Evolutionary conservation across 305 asterid species (phyloP), one percentile per base, ranked within the genome.

Genomic region (Fraxinus paxiana): DNA sequence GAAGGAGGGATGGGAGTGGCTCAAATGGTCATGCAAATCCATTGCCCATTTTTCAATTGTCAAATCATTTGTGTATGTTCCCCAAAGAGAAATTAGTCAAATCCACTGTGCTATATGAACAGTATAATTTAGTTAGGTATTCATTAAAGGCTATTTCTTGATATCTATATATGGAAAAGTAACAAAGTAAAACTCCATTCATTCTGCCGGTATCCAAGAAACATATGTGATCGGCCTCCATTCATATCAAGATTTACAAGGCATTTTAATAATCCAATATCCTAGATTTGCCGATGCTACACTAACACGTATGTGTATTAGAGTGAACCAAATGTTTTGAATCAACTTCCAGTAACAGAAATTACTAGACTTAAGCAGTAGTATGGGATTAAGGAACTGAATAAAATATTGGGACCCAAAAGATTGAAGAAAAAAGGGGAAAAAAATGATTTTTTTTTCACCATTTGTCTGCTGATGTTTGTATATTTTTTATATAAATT

Each of bases 61-160:
- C 89, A 78, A 82, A 87, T 87, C 90, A 81, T 35, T 84, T 82
- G 77, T 82, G 63, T 56, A 85, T 92, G 90, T 89, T 86, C 91
- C 93, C 92, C 82, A 76, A 88, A 75, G 81, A 80, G 88, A 79
- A 89, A 84, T 86, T 79, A 78, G 84, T 81, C 86, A 86, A 76
- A 81, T 80, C 85, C 86, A 75, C 83, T 85, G 88, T 90, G 86
- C 84, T 76, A 79, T 70, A 33, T 79, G 81, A 63, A 80, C 77
- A 83, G 81, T 87, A 46, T 75, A 43, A 77, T 85, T 37, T 84
- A 3, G 89, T 87, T 91, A 67, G 87, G 84, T 82, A 43, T 82
- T 85, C 84, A 83, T 83, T 88, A 80, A 84, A 84, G 73, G 54
- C 78, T 43, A 78, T 80, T 56, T 77, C 77, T 30, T 33, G 13